Conservation (phyloP, 129 eudicot genomes). For the Flaveria robusta region DNA sequence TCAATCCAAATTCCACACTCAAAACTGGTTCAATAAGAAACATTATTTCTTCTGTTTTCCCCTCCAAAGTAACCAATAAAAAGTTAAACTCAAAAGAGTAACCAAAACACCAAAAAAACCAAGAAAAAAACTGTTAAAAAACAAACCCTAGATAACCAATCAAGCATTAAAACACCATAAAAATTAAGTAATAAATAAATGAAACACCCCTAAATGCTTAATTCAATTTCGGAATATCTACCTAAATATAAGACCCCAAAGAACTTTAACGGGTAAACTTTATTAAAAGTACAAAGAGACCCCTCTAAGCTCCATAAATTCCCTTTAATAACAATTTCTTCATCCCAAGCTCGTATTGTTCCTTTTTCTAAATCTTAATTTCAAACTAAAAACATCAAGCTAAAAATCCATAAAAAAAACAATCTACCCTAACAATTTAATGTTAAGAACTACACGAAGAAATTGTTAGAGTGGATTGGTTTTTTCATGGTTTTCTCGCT, state of each 20-base stretch:
- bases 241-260: background rate
- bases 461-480: constrained; percentile 6
- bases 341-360: constrained; percentile 10
- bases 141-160: background rate
- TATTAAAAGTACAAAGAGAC: no score
- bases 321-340: background rate
- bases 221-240: background rate
- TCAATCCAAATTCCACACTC: background rate
- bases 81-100: background rate
- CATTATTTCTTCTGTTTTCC: background rate
- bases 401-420: no score
- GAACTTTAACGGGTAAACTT: background rate
- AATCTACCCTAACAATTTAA: constrained; percentile 15
- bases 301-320: background rate
- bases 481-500: background rate
- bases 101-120: background rate
- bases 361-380: constrained; percentile 7
- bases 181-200: background rate
- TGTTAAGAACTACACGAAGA: no score
- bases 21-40: background rate
- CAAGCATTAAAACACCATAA: background rate
- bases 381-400: background rate
- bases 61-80: background rate
- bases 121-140: background rate
- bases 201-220: background rate